phyloP scores from a whole-genome alignment of 139 green algal species.

The Yamagishiella unicocca region DNA sequence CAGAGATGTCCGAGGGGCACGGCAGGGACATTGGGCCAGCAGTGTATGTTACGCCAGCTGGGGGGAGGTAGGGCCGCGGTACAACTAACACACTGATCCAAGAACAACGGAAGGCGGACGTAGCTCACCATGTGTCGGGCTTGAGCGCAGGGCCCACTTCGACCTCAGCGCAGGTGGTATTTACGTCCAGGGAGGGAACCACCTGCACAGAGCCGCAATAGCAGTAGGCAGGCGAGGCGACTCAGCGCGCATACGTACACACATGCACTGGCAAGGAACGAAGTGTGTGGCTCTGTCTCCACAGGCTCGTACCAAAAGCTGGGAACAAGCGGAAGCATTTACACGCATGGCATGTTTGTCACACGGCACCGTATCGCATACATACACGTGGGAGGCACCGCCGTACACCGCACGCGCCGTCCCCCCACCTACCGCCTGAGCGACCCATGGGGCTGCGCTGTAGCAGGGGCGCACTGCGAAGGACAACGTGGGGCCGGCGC shows the following conservation, averaged over 20 bases:
- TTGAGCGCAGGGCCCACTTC: background rate
- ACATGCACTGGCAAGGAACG: background rate
- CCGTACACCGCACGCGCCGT: background rate
- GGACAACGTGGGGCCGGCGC: background rate
- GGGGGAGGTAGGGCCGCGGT: background rate
- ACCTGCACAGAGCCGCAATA: too few species aligned
- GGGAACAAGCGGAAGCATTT: background rate
- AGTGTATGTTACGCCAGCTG: background rate
- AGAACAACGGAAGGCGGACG: background rate
- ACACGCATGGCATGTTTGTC: background rate
- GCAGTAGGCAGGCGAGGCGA: too few species aligned
- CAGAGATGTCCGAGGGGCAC: background rate
- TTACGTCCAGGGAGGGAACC: constrained; percentile 18
- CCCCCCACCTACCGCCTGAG: background rate
- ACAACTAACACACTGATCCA: background rate
- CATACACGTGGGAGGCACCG: background rate
- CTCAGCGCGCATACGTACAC: too few species aligned
- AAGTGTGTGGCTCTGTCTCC: background rate
- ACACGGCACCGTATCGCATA: background rate
- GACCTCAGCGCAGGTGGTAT: constrained; percentile 6
- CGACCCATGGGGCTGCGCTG: background rate
- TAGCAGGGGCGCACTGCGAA: background rate
- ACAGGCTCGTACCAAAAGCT: background rate
- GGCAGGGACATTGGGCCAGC: too few species aligned
- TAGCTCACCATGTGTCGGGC: constrained; percentile 10